Base-by-base conservation (phyloP, 345 rosid species). In the Sonneratia caseolaris region DNA sequence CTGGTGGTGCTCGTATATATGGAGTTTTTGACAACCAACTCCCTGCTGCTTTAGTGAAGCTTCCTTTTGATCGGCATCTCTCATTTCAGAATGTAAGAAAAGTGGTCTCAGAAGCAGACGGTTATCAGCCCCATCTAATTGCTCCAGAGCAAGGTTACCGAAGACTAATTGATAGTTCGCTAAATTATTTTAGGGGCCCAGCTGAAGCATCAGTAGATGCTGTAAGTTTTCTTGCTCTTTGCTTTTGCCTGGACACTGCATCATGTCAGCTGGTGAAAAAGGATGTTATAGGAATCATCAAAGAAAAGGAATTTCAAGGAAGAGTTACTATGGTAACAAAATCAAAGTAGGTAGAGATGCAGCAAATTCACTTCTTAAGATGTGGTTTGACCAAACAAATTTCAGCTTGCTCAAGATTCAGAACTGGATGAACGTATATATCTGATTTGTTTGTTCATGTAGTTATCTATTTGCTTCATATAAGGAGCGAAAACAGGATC, bases 121-220 rank as follows among this genome's bases (percentile, higher is more conserved):
- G 93, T 38, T 88, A 88, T 73, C 91, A 84, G 75, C 91, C 93
- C 42, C 91, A 88, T 81, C 77, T 88, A 69, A 80, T 86, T 73
- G 91, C 93, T 13, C 91, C 93, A 3, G 91, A 85, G 85, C 94
- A 89, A 76, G 94, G 82, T 62, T 89, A 89, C 73, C 79, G 93
- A 4, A 77, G 89, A 53, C 85, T 86, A 7, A 89, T 89, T 61
- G 89, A 89, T 13, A 80, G 87, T 7, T 84, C 89, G 24, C 81
- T 89, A 38, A 80, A 79, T 74, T 89, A 80, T 80, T 86, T 86
- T 78, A 86, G 81, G 75, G 86, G 84, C 51, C 94, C 94, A 35
- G 89, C 91, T 64, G 89, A 87, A 78, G 89, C 88, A 72, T 86
- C 91, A 36, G 94, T 89, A n/a, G 88, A 89, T 76, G 88, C 89